phyloP scores from a whole-genome alignment of 1,139 yeast species.

The Blastobotrys illinoisensis region DNA sequence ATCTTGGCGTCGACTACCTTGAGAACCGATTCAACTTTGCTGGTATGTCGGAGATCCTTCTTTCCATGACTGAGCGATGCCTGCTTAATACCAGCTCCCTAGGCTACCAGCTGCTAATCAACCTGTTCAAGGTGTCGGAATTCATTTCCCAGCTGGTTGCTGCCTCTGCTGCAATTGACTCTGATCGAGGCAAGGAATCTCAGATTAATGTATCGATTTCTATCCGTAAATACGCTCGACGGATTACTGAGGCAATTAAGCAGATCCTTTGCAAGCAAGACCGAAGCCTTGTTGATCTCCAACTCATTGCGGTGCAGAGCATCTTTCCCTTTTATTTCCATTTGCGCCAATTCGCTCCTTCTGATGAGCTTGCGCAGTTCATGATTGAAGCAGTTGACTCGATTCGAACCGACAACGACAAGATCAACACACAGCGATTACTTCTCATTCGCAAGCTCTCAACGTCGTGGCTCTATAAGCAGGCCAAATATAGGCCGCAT shows the following conservation, averaged over 20 bases:
- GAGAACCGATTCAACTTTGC: slow-evolving; percentile 25
- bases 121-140: slow-evolving; percentile 25
- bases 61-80: slow-evolving; percentile 20
- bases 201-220: slow-evolving; percentile 18
- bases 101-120: slow-evolving; percentile 20
- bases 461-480: slow-evolving; percentile 42
- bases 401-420: slow-evolving; percentile 31
- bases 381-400: slow-evolving; percentile 28
- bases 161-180: slow-evolving; percentile 28
- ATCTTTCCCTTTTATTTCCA: slow-evolving; percentile 21
- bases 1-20: slow-evolving; percentile 27
- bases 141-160: slow-evolving; percentile 26
- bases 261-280: slow-evolving; percentile 20
- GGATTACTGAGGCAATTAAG: slow-evolving; percentile 23
- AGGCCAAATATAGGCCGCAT: slow-evolving; percentile 37
- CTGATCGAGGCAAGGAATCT: slow-evolving; percentile 23
- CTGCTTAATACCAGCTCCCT: slow-evolving; percentile 18
- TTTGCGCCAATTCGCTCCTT: slow-evolving; percentile 23
- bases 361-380: slow-evolving; percentile 25
- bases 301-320: slow-evolving; percentile 20
- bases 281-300: slow-evolving; percentile 21
- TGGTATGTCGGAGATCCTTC: slow-evolving; percentile 24
- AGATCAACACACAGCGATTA: slow-evolving; percentile 51
- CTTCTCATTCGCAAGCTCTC: slow-evolving; percentile 56
- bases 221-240: slow-evolving; percentile 18